Base-by-base conservation (phyloP, 768 basidiomycete species). In the Kwoniella sp. region DNA sequence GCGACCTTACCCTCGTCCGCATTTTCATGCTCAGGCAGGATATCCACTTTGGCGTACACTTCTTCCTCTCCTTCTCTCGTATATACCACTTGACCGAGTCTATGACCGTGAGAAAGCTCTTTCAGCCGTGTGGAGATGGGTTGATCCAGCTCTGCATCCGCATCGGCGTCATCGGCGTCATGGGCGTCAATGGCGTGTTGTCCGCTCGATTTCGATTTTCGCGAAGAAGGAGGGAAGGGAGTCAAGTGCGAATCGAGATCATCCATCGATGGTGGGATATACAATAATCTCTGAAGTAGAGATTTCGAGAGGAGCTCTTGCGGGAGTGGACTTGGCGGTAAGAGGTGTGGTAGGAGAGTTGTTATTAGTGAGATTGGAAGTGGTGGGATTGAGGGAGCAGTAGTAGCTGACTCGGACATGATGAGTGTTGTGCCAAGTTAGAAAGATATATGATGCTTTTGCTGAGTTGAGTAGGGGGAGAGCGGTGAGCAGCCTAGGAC, bases 221-320 rank as follows among this genome's bases (percentile, higher is more conserved):
- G 7, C 10, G 40, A 9, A 3, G 40, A 44, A 44, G 40, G 10
- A 9, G 70, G 64, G 50, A 64, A 63, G 40, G 72, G 70, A 0
- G 68, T 64, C n/a, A 77, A 60, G 25, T 71, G 67, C 7, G 65
- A 60, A 64, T 75, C 68, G 33, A 68, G 65, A 51, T 75, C 69
- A 33, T 57, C 52, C 7, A 60, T 63, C 4, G 60, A 54, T 0
- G 76, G 76, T 10, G 72, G 72, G n/a, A 77, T 66, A 65, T 72
- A 77, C 9, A 63, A 37, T 25, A 72, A 61, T 8, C 72, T 68
- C 19, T 77, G 70, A 10, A 69, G 65, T 33, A 77, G 69, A 1
- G 72, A 44, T 10, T 60, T 62, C 19, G 69, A 64, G 36, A 74
- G 53, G 1, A 75, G 60, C 46, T 67, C 64, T 5, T 68, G 58